These are phyloP conservation scores for Colletotrichum orbiculare DNA, from an alignment of 2,329 filamentous ascomycete species.

Conservation along the genomic window DNA sequence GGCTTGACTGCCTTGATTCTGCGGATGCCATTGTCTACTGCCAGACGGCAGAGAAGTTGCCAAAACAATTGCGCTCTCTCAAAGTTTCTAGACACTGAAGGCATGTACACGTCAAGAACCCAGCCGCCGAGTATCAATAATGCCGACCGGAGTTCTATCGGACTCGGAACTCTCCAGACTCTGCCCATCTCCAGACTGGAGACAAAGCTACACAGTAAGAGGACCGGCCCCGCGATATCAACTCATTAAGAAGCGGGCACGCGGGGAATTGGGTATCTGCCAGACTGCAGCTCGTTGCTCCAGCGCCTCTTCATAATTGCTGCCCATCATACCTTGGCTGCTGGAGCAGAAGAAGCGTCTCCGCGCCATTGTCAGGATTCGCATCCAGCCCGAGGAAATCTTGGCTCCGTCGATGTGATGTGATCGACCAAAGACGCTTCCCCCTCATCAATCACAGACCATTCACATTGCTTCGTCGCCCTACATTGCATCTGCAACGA, in stretches of 20 bases:
- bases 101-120: not conserved
- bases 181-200: slow-evolving; percentile 20
- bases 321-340: not conserved
- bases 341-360: not conserved
- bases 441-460: slow-evolving; percentile 4
- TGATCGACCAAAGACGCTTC: slow-evolving; percentile 1
- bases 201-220: slow-evolving; percentile 26
- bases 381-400: too few species aligned
- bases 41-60: not conserved
- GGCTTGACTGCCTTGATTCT: not conserved
- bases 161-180: slow-evolving; percentile 15
- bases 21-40: not conserved
- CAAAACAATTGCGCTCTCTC: not conserved
- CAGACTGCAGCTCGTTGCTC: not conserved
- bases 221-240: slow-evolving; percentile 26
- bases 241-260: slow-evolving; percentile 19
- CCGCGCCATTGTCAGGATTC: too few species aligned
- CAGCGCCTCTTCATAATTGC: too few species aligned
- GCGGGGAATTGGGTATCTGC: slow-evolving; percentile 15
- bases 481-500: slow-evolving; percentile 18
- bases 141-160: slow-evolving; percentile 16
- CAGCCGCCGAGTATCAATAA: not conserved
- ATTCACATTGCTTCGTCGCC: slow-evolving; percentile 15
- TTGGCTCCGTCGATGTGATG: too few species aligned
- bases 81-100: not conserved